Evolutionary conservation across 306 rosid genomes (phyloP), one percentile per base, ranked within the genome.

Genomic region (Parietaria judaica): DNA sequence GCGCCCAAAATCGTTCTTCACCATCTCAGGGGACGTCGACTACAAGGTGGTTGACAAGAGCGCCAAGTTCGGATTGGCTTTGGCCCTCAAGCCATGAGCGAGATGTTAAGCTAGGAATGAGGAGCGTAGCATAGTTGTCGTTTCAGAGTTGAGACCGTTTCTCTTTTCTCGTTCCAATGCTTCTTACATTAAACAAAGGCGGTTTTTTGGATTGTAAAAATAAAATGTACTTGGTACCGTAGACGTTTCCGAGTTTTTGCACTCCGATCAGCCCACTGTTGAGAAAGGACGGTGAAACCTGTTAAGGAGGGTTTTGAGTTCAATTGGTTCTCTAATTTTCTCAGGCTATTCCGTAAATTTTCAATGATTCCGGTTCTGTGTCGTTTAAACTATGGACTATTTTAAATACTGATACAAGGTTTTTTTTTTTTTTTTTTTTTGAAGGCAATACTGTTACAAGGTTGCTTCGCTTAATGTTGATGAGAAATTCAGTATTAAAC

Each of bases 21-120:
- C 97, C 61, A 36, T 90, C 70, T 82, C 95, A n/a, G 97, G 94
- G 15, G 97, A 90, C 82, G 94, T 90, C 23, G 97, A 90, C 77
- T 80, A 95, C 9, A 81, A 77, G 79, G 86, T 95, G 55, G 75
- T 90, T 56, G 97, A 90, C 72, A 84, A 90, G 82, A 90, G 86
- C 3, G 95, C 95, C 8, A 90, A 84, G 84, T 62, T 90, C 48
- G 97, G 97, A 44, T 75, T 90, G 60, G 84, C 82, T 61, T 70
- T 90, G 78, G 97, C 80, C 58, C 90, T 90, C 72, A 84, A 90
- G 80, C 97, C 97, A 69, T 90, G 71, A 83, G 64, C 13, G 72
- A 51, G 61, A 46, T 66, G 51, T 72, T 63, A 70, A 52, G 73
- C 63, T 70, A 78, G 81, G 69, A 66, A 47, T 72, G 60, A 67